phyloP scores from a whole-genome alignment of 2,329 filamentous ascomycete species.

The Pseudopithomyces chartarum region DNA sequence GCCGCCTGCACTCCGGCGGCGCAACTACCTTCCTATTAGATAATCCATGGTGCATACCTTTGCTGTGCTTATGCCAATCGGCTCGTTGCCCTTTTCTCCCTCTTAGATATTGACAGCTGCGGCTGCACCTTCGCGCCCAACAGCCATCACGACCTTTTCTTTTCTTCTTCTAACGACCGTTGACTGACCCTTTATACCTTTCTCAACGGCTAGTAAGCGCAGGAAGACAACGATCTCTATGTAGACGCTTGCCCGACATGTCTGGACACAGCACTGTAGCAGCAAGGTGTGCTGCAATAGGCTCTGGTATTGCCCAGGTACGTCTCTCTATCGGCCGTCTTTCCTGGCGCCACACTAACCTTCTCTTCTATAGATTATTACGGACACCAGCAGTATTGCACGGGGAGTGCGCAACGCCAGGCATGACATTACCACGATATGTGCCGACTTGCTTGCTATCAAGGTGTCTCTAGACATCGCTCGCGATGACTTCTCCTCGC shows the following conservation, averaged over 20 bases:
- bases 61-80: neutral
- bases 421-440: slow-evolving; percentile 39
- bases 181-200: neutral
- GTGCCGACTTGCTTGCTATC: slow-evolving; percentile 37
- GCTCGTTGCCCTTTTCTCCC: neutral
- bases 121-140: neutral
- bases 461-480: slow-evolving; percentile 37
- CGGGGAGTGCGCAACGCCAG: slow-evolving; percentile 38
- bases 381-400: slow-evolving; percentile 35
- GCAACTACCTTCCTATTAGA: slow-evolving; percentile 2
- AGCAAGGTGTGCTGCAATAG: slow-evolving; percentile 39
- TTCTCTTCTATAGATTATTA: slow-evolving; percentile 28
- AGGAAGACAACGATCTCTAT: neutral
- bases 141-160: neutral
- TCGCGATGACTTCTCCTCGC: slow-evolving; percentile 36
- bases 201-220: neutral
- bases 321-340: slow-evolving; percentile 9
- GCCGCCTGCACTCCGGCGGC: slow-evolving; percentile 1
- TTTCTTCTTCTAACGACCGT: neutral
- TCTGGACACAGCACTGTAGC: slow-evolving; percentile 33
- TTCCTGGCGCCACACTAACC: slow-evolving; percentile 12
- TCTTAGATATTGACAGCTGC: neutral
- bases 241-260: slow-evolving; percentile 18
- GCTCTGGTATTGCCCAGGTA: slow-evolving; percentile 38
- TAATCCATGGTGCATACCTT: slow-evolving; percentile 1